Evolutionary conservation across 2,329 filamentous ascomycete genomes (phyloP), one percentile per base, ranked within the genome.

Genomic region (Tothia fuscella): DNA sequence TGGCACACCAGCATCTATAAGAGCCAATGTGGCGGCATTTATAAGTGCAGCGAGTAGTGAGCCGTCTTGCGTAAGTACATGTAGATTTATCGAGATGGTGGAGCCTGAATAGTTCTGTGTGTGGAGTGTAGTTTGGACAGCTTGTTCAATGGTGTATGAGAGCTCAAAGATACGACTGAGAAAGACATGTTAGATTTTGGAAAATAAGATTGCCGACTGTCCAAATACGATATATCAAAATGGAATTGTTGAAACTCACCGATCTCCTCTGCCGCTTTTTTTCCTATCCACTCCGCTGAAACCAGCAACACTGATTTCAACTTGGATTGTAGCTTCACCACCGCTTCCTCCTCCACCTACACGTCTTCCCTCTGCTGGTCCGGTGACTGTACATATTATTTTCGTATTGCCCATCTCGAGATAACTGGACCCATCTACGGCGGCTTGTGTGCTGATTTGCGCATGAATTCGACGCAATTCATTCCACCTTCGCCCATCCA

Each of bases 341-440:
- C 60, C 64, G 53, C 53, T 56, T 3, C 64, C 66, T 0, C 59
- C 59, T 7, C 66, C 63, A 44, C 71, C 61, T 22, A 63, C 57
- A 45, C 66, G 60, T 50, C 72, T 63, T 38, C 72, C 71, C 62
- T 98, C 91, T 28, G 75, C 77, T 0, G 91, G 91, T 0, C 91
- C 91, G 2, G 80, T 78, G 36, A 98, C 80, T 19, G 88, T 86
- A 63, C 89, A 95, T 64, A 96, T 84, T 51, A 98, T 81, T 58
- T 94, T 91, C 17, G 91, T 98, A 64, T 96, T 93, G 53, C 91
- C 91, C 80, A 93, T 93, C 59, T 94, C 86, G 45, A 96, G 77
- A 63, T 94, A 94, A 47, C 82, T 85, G 33, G 84, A 93, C 26
- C 91, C 91, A 53, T 96, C 91, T 42, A 88, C 87, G 38, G 88